Evolutionary conservation across 2,329 filamentous ascomycete genomes (phyloP), one percentile per base, ranked within the genome.

Genomic region (Colletotrichum sublineola): DNA sequence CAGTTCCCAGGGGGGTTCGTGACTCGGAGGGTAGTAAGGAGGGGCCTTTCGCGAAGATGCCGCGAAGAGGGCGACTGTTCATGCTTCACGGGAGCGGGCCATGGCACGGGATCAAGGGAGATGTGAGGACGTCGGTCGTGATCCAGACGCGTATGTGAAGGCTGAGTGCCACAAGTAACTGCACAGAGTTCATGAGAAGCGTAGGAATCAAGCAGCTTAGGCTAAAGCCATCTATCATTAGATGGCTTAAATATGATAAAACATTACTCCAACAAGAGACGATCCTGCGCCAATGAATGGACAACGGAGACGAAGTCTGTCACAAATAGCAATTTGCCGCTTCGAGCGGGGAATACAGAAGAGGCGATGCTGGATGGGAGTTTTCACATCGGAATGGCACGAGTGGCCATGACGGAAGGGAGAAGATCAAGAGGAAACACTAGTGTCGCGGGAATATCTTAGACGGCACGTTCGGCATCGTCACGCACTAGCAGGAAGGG

Each of bases 171-270:
- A 50, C 29, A 33, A 29, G 62, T 62, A 65, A 46, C 70, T 56
- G 46, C 18, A 56, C 61, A 70, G 67, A 61, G 48, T 24, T 60
- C 48, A 31, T 55, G 53, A 64, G 53, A 38, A 64, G 70, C 66
- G 61, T 62, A 42, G 42, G 70, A 56, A 67, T 52, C n/a, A 40
- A 64, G 55, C 24, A 73, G 70, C 40, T 61, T 62, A 70, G 70
- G 46, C 67, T 61, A 60, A 55, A 70, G 65, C 53, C 65, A 73
- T 73, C 61, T 73, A 61, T 61, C 53, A 50, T 56, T 48, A 70
- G 67, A 55, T 70, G 67, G 70, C 70, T 73, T 56, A 33, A 73
- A 73, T n/a, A 73, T 70, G 70, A 70, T 55, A 65, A 69, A 73
- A 69, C 55, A 65, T 70, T 56, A 65, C 53, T 73, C 48, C 61